phyloP scores from a whole-genome alignment of 2,329 filamentous ascomycete genomes.

The Teratosphaeriaceae sp. region DNA sequence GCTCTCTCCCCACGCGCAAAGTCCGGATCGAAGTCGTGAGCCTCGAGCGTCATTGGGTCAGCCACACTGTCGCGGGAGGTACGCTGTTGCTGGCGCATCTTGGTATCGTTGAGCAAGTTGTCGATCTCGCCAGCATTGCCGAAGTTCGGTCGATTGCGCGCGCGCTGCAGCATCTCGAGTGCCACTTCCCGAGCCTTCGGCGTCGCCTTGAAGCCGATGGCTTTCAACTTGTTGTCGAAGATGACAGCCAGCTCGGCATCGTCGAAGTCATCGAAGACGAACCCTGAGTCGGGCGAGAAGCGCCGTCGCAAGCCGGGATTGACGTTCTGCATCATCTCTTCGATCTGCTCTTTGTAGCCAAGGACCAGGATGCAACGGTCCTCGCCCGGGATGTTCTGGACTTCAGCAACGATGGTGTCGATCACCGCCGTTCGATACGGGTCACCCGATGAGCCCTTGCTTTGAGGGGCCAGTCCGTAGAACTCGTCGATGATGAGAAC shows the following conservation, averaged over 20 bases:
- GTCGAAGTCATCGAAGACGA: constrained; percentile 62
- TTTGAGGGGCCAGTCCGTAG: constrained; percentile 57
- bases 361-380: constrained; percentile 66
- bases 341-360: constrained; percentile 64
- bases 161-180: constrained; percentile 53
- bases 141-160: constrained; percentile 59
- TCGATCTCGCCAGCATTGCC: constrained; percentile 72
- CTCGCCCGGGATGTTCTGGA: constrained; percentile 63
- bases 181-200: constrained; percentile 48
- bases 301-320: constrained; percentile 64
- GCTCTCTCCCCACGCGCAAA: constrained; percentile 47
- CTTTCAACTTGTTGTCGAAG: constrained; percentile 55
- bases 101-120: constrained; percentile 55
- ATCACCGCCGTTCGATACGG: constrained; percentile 58
- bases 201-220: constrained; percentile 48
- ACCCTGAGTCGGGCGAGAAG: constrained; percentile 58
- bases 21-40: constrained; percentile 53
- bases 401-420: constrained; percentile 67
- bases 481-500: constrained; percentile 77
- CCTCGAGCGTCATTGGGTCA: constrained; percentile 31
- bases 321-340: constrained; percentile 64
- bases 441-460: constrained; percentile 35
- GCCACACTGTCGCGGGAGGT: constrained; percentile 24
- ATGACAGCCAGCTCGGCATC: constrained; percentile 53
- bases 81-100: constrained; percentile 45